phyloP scores from a whole-genome alignment of 1,284 basidiomycete genomes.

The Taiwanofungus camphoratus region DNA sequence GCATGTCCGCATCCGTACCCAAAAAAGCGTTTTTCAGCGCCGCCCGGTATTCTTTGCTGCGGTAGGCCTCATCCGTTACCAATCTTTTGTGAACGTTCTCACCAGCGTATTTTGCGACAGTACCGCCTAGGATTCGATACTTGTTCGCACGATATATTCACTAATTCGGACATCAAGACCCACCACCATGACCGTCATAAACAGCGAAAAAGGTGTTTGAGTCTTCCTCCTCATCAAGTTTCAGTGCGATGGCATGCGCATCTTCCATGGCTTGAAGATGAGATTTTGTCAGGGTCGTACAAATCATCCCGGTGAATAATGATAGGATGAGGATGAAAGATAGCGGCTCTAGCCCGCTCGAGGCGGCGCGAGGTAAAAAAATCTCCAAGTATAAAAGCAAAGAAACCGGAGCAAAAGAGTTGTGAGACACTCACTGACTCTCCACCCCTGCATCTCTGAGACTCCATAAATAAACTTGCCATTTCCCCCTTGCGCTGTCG shows the following conservation, averaged over 20 bases:
- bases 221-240: slow-evolving; percentile 50
- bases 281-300: slow-evolving; percentile 10
- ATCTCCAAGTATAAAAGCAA: slow-evolving; percentile 68
- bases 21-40: slow-evolving; percentile 90
- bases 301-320: no score
- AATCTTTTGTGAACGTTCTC: slow-evolving; percentile 85
- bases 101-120: slow-evolving; percentile 89
- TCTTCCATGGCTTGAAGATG: slow-evolving; percentile 88
- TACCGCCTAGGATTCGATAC: slow-evolving; percentile 52
- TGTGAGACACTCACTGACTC: slow-evolving; percentile 72
- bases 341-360: slow-evolving; percentile 46
- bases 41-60: slow-evolving; percentile 60
- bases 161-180: slow-evolving; percentile 22
- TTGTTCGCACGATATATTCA: not conserved
- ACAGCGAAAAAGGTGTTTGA: slow-evolving; percentile 89
- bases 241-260: slow-evolving; percentile 82
- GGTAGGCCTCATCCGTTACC: slow-evolving; percentile 69
- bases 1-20: slow-evolving; percentile 91
- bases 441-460: slow-evolving; percentile 99
- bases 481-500: slow-evolving; percentile 75
- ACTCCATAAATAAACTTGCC: slow-evolving; percentile 77
- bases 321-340: not conserved
- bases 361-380: slow-evolving; percentile 84
- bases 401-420: slow-evolving; percentile 1
- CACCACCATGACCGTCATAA: slow-evolving; percentile 98